Conservation (phyloP, 2,329 filamentous ascomycete species). For the Alternaria sp. region DNA sequence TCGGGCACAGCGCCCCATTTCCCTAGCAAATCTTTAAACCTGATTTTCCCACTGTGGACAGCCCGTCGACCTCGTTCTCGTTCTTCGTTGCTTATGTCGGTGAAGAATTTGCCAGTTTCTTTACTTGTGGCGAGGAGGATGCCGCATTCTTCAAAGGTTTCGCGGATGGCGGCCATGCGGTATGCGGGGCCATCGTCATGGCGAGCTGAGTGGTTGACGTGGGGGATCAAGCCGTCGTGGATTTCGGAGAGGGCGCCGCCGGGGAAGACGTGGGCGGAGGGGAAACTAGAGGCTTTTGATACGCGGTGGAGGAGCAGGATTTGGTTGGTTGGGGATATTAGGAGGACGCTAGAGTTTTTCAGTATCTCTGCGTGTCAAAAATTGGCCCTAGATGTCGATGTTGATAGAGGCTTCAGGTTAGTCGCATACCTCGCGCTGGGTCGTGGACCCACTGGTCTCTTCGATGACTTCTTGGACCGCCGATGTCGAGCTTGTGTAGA, state of each 20-base stretch:
- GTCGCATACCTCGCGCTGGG: constrained; percentile 69
- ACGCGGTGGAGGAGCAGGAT: constrained; percentile 89
- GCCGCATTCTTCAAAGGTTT: constrained; percentile 95
- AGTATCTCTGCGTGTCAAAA: not conserved
- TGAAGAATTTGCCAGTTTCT: constrained; percentile 64
- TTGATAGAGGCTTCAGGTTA: not conserved
- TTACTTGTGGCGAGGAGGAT: constrained; percentile 74
- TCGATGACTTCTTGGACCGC: constrained; percentile 43
- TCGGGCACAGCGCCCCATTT: constrained; percentile 69
- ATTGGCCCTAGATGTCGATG: not conserved
- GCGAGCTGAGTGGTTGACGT: constrained; percentile 60
- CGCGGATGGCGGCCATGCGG: constrained; percentile 82
- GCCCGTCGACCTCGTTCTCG: constrained; percentile 71
- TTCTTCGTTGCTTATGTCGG: constrained; percentile 65
- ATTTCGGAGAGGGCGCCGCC: constrained; percentile 81
- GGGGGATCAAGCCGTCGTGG: constrained; percentile 73
- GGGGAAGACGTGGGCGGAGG: constrained; percentile 94
- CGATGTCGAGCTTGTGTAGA: constrained; percentile 45
- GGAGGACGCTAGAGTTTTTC: constrained; percentile 69
- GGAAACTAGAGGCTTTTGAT: constrained; percentile 80
- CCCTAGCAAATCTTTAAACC: constrained; percentile 72
- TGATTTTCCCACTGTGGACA: constrained; percentile 72
- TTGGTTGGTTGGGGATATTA: constrained; percentile 86
- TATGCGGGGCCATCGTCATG: constrained; percentile 79
- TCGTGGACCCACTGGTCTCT: constrained; percentile 59